Percentiles rank a stretch among this genome's conserved stretches.
Evolutionary conservation across 805 yeast genomes (phyloP).

Genomic region (Pichia gijzeniarum): DNA sequence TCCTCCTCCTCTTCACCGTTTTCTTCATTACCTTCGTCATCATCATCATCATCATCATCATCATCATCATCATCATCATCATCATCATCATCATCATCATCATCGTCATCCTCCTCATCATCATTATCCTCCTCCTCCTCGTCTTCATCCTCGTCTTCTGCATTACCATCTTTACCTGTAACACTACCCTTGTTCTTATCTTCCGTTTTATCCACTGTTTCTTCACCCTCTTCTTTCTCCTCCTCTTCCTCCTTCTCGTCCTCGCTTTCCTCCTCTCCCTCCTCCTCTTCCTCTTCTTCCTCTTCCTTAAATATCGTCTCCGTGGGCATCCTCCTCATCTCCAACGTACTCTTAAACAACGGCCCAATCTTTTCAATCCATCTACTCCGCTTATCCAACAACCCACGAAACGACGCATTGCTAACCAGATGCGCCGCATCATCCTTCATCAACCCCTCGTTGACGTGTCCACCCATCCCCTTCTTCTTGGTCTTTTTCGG

Average conservation of each 20-base stretch:
- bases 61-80: slow-evolving; percentile 1
- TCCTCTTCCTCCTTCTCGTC: slow-evolving; percentile 19
- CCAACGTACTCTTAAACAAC: slow-evolving; percentile 57
- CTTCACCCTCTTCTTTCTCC: slow-evolving; percentile 12
- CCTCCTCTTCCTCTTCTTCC: slow-evolving; percentile 24
- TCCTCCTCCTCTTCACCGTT: slow-evolving; percentile 3
- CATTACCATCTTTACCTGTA: slow-evolving; percentile 14
- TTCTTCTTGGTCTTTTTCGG: slow-evolving; percentile 54
- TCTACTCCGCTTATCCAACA: slow-evolving; percentile 77
- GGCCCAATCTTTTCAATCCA: slow-evolving; percentile 93
- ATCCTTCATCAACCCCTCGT: slow-evolving; percentile 20
- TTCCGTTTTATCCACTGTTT: slow-evolving; percentile 6
- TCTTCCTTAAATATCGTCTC: slow-evolving; percentile 46
- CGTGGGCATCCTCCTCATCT: slow-evolving; percentile 72
- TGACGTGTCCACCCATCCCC: slow-evolving; percentile 21
- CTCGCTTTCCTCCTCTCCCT: slow-evolving; percentile 12
- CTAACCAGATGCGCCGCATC: slow-evolving; percentile 58
- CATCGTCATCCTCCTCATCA: neutral
- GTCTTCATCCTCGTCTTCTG: slow-evolving; percentile 17
- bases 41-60: neutral
- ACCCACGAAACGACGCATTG: slow-evolving; percentile 67
- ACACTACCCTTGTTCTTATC: slow-evolving; percentile 17
- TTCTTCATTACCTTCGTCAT: neutral
- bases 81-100: neutral
- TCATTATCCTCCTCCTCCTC: slow-evolving; percentile 12